Percentiles rank a stretch among this genome's conserved stretches.
Conservation (phyloP, 2,329 filamentous ascomycete genomes). For the Paracamarosporium sp. region DNA sequence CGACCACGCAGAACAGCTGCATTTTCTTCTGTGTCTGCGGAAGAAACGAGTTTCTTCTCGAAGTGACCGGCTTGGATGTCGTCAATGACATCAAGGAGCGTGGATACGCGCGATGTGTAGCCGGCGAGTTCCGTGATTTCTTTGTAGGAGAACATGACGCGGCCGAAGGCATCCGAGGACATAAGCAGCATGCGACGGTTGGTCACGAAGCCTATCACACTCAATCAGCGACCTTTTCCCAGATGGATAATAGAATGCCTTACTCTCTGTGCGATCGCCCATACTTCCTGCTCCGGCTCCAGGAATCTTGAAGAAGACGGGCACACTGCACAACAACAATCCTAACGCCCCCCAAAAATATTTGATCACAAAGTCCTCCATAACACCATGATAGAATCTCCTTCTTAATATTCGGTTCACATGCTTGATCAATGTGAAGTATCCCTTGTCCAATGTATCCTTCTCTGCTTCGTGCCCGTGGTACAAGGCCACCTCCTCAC, state of each 20-base stretch:
- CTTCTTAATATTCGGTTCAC: conserved; percentile 93
- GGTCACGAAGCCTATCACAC: conserved; percentile 76
- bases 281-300: conserved; percentile 63
- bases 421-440: conserved; percentile 98
- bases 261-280: conserved; percentile 71
- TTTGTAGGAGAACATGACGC: conserved; percentile 95
- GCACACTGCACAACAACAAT: conserved; percentile 88
- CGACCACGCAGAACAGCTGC: conserved; percentile 82
- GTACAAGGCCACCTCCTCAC: conserved; percentile 93
- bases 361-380: conserved; percentile 99
- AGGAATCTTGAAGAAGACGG: conserved; percentile 93
- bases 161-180: conserved; percentile 90
- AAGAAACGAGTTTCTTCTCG: conserved; percentile 95
- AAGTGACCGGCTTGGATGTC: conserved; percentile 90
- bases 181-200: conserved; percentile 91
- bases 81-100: conserved; percentile 90
- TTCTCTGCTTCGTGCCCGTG: conserved; percentile 93
- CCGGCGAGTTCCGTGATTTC: conserved; percentile 96
- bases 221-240: conserved; percentile 12
- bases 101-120: conserved; percentile 90
- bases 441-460: conserved; percentile 95
- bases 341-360: conserved; percentile 98
- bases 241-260: conserved; percentile 28
- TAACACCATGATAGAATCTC: conserved; percentile 96
- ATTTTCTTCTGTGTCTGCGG: conserved; percentile 81